Evolutionary conservation across 108 stramenopile genomes (phyloP).

Genomic region (Skeletonema menzelii): DNA sequence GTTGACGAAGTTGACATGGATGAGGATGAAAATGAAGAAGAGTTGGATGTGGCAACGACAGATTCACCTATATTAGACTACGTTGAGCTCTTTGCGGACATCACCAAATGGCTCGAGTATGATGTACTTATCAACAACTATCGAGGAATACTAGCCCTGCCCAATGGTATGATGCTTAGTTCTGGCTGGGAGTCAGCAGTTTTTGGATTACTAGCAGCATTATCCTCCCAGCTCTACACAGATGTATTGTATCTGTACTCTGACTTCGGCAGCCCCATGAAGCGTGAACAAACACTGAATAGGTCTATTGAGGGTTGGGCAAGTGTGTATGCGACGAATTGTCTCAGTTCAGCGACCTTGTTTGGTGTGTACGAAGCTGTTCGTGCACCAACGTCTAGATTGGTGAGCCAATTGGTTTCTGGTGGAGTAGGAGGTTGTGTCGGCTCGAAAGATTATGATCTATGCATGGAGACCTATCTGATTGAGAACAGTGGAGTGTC

Average conservation of each 20-base stretch:
- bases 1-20: background rate
- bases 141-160: slow-evolving; percentile 41
- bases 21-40: background rate
- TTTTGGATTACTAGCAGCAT: slow-evolving; percentile 63
- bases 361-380: slow-evolving; percentile 78
- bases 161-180: slow-evolving; percentile 33
- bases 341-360: slow-evolving; percentile 56
- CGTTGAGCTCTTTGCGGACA: slow-evolving; percentile 75
- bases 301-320: slow-evolving; percentile 58
- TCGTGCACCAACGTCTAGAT: slow-evolving; percentile 48
- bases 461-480: slow-evolving; percentile 68
- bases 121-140: slow-evolving; percentile 70
- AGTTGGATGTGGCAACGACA: background rate
- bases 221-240: slow-evolving; percentile 73
- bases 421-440: slow-evolving; percentile 70
- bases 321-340: slow-evolving; percentile 54
- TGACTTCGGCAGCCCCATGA: slow-evolving; percentile 55
- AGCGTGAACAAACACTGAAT: slow-evolving; percentile 53
- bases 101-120: slow-evolving; percentile 81
- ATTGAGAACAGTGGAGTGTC: slow-evolving; percentile 52
- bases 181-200: slow-evolving; percentile 62
- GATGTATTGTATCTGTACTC: slow-evolving; percentile 65
- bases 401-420: slow-evolving; percentile 54
- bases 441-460: slow-evolving; percentile 57
- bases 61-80: slow-evolving; percentile 40